Base-by-base conservation (phyloP, 495 filamentous ascomycete species). In the Extremus antarcticus region DNA sequence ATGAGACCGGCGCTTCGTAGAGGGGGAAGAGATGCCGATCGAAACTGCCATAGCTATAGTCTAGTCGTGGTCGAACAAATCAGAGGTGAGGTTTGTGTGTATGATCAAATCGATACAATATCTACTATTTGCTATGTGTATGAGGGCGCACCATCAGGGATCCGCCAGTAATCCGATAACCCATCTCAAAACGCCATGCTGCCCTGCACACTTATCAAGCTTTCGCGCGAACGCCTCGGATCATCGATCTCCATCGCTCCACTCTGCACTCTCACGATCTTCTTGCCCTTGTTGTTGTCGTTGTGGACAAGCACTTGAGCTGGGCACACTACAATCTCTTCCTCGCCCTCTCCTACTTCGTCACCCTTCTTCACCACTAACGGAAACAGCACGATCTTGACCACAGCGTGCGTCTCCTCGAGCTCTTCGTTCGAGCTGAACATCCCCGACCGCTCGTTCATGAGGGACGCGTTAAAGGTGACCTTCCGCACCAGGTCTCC, bases 341-440 rank as follows among this genome's bases (percentile, higher is more conserved):
- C 87, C 25, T 94, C 86, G 24, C 87, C 85, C 17, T 85, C 80
- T 16, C 90, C 91, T 15, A 71, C 68, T 63, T 95, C 90, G 65
- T 94, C 86, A 47, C 91, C 92, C 72, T 91, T 90, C 72, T 92
- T 90, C 61, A 96, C 85, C 13, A 98, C 90, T 11, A 95, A 75
- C 7, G 92, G 92, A 76, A 97, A 97, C 40, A 98, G 76, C 3
- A 97, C 88, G 50, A 92, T 80, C 55, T 90, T 82, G 11, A 98
- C 89, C 10, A 87, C 79, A 21, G 88, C 82, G n/a, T 78, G 75
- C 40, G 81, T 73, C 13, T 72, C 72, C 68, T 96, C 86, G 20
- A 95, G 78, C 21, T 87, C 84, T 23, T 88, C 83, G 58, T 91
- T 89, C 2, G 58, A 55, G 21, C 68, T 74, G 2, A 76, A 76